Base-by-base conservation (phyloP, 2,329 filamentous ascomycete species). In the Paraphaeosphaeria minitans region DNA sequence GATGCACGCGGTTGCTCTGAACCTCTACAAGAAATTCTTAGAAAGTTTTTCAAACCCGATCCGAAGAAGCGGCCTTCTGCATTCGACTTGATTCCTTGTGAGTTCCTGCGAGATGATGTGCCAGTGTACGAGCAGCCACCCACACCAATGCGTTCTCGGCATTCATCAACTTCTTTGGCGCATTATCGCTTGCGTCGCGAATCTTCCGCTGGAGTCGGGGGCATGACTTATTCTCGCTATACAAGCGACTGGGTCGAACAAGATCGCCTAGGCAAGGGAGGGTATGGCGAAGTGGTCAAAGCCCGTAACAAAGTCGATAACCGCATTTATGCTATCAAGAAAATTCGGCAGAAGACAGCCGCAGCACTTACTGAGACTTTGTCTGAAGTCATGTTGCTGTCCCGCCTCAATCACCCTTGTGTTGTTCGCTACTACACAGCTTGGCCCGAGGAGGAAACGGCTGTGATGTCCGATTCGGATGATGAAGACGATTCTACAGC, bases 271-370 rank as follows among this genome's bases (percentile, higher is more conserved):
- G 95, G 95, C 3, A 96, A 94, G 74, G 95, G 95, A 45, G 95
- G 94, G 0, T 99, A 97, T 77, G 95, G 95, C 5, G 92, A 97
- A 77, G 95, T 99, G 22, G 92, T 98, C 56, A 96, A 97, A 75
- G 94, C 94, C 2, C 87, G 94, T 33, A 96, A 97, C 76, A 97
- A 95, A 78, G 86, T 97, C 4, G 95, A 98, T 73, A 92, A 92
- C 0, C 91, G 93, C 58, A 89, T 96, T 45, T 99, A 98, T 77
- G 95, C 95, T 19, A 91, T 99, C 73, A 99, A 99, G 76, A 97
- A 98, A 75, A 95, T 99, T 61, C 92, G 88, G 1, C 91, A 95
- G 66, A 89, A 89, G 53, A 92, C 92, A 0, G 85, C 90, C 27
- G 84, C 88, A 12, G 82, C 83, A 5, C 81, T 98, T 41, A 93